Base-by-base conservation (phyloP, 2,329 filamentous ascomycete genomes). In the Amauroascus verrucosus region DNA sequence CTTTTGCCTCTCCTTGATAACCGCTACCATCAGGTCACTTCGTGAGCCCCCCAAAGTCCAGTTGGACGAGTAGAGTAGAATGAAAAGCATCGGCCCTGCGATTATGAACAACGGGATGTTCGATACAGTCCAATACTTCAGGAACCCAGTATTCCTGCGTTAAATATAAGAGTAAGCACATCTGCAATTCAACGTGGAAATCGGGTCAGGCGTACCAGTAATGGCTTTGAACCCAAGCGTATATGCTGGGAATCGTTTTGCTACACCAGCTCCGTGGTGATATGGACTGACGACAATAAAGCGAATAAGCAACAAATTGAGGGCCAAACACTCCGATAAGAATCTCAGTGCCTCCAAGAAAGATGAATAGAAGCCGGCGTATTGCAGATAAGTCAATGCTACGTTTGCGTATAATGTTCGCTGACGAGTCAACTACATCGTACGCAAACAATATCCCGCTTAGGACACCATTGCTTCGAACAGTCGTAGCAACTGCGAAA, bases 51-150 rank as follows among this genome's bases (percentile, higher is more conserved):
- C 20, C 70, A 75, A 59, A 63, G 63, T 69, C 70, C 70, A 75
- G 43, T 68, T 54, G 6, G 81, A 78, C 16, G 89, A 94, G 41
- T 68, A 71, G 32, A 81, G 65, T 57, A 95, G 70, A 7, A 95
- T 66, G 33, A 72, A 72, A 48, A 95, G 73, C 75, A 91, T 85
- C 1, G 93, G 93, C 0, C 79, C 70, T 1, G 90, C 90, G 9
- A 98, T 77, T 20, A 90, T 62, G 69, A 98, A 98, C 1, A 98
- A 77, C 0, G 93, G 93, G 8, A 93, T 65, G 64, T 98, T 96
- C 5, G 84, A 81, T 0, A 84, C 58, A 0, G 83, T 95, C 93
- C 93, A 98, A 72, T 98, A 98, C 55, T 79, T 79, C 49, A 97
- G 77, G 60, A 95, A 85, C 0, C 93, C 93, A 50, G 86, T 82